Percentiles rank a stretch among this genome's conserved stretches.
Evolutionary conservation across 768 basidiomycete species (phyloP).

Genomic region (Leccinum uliginosum): DNA sequence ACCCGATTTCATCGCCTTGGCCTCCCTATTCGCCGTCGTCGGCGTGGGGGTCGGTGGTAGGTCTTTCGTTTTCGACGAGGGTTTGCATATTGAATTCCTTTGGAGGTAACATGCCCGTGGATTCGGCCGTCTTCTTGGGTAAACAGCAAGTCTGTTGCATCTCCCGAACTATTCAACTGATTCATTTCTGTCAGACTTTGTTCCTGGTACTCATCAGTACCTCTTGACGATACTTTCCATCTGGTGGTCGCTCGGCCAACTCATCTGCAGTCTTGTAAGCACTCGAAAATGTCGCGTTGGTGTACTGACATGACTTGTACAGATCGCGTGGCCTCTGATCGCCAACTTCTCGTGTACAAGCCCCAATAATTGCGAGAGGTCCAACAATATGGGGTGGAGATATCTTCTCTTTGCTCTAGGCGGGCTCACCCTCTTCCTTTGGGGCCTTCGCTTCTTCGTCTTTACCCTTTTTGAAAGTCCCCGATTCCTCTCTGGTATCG

Average conservation of each 20-base stretch:
- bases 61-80: background rate
- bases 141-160: background rate
- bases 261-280: conserved; percentile 44
- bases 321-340: conserved; percentile 61
- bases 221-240: conserved; percentile 53
- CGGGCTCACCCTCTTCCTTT: conserved; percentile 49
- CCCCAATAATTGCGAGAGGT: conserved; percentile 32
- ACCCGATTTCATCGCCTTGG: conserved; percentile 43
- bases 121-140: conserved; percentile 52
- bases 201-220: conserved; percentile 54
- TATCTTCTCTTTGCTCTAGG: conserved; percentile 54
- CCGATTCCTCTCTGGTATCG: conserved; percentile 52
- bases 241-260: conserved; percentile 58
- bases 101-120: conserved; percentile 52
- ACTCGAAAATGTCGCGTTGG: background rate
- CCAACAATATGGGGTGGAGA: conserved; percentile 62
- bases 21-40: conserved; percentile 42
- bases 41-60: conserved; percentile 47
- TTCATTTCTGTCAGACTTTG: conserved; percentile 37
- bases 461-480: conserved; percentile 56
- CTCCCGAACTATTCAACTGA: background rate
- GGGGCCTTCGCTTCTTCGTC: conserved; percentile 46
- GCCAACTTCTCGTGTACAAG: conserved; percentile 48
- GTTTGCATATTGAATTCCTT: background rate
- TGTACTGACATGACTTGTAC: background rate